These are phyloP conservation scores for Paraglomus brasilianum DNA, from an alignment of 192 early-diverging fungal species.

Conservation along the genomic window DNA sequence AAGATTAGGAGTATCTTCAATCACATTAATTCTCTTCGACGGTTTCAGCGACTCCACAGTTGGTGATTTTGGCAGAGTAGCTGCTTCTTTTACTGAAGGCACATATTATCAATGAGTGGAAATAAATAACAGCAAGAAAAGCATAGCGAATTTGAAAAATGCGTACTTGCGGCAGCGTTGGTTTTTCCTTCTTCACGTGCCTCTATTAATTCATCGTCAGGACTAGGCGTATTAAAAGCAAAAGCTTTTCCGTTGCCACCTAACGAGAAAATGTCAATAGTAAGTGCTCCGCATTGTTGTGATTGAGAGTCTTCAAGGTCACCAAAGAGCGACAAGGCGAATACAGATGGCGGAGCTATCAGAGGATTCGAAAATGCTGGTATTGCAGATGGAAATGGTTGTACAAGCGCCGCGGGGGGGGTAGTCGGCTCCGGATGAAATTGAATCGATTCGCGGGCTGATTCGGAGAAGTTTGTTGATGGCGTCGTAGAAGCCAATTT, in stretches of 20 bases:
- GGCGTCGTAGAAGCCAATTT: too few relatives aligned
- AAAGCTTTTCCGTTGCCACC: constrained; percentile 41
- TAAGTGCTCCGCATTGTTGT: constrained; percentile 17
- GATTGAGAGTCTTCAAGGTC: constrained; percentile 21
- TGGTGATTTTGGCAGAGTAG: constrained; percentile 35
- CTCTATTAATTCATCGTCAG: constrained; percentile 69
- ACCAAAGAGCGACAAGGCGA: constrained; percentile 40
- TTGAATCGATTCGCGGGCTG: not conserved
- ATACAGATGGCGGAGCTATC: constrained; percentile 39
- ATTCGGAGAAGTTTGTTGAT: not conserved
- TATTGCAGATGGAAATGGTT: not conserved
- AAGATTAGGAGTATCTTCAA: constrained; percentile 75
- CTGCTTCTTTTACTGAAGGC: constrained; percentile 32
- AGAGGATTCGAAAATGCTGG: constrained; percentile 25
- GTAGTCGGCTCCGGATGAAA: not conserved
- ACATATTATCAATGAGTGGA: constrained; percentile 28
- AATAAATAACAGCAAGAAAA: not conserved
- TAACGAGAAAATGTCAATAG: constrained; percentile 5
- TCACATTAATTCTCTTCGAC: constrained; percentile 68
- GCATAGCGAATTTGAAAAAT: constrained; percentile 26
- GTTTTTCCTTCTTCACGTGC: constrained; percentile 47
- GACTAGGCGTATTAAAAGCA: constrained; percentile 76
- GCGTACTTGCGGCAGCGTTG: constrained; percentile 15
- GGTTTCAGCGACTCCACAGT: constrained; percentile 37
- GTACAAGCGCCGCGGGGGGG: not conserved